A percentile compares a stretch with the other conserved stretches of the same genome.
These are phyloP conservation scores for Phytophthora chlamydospora DNA, from an alignment of 352 stramenopile species.

Conservation along the genomic window DNA sequence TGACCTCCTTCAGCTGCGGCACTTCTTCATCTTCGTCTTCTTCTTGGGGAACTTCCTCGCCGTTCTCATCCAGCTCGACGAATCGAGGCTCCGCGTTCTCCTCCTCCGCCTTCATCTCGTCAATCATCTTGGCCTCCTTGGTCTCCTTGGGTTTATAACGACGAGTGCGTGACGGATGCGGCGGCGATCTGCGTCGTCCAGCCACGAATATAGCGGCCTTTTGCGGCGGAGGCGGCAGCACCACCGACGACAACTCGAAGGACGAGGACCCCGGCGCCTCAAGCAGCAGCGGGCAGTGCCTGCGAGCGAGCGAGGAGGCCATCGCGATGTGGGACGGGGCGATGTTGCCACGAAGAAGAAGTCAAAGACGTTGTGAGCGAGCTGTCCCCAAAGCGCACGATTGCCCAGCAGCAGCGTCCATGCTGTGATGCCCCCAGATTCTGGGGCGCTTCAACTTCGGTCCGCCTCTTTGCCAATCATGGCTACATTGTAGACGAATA, in stretches of 20 bases:
- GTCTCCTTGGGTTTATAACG: background rate
- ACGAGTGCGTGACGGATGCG: background rate
- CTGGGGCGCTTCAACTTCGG: constrained; percentile 3
- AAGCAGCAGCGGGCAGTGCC: background rate
- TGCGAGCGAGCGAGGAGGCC: background rate
- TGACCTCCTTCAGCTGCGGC: background rate
- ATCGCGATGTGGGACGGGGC: background rate
- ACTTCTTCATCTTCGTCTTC: background rate
- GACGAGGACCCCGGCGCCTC: background rate
- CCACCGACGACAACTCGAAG: background rate
- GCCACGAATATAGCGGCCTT: background rate
- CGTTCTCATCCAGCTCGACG: constrained; percentile 5
- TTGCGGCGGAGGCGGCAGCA: background rate
- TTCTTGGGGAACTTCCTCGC: background rate
- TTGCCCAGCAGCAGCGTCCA: too few relatives aligned
- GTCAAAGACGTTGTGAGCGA: background rate
- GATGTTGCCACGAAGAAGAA: too few relatives aligned
- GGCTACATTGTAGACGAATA: constrained; percentile 24
- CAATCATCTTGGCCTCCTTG: too few relatives aligned
- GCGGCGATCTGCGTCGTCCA: background rate
- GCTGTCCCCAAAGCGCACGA: background rate
- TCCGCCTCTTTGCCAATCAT: background rate
- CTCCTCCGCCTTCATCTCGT: background rate
- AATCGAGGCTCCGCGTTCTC: background rate
- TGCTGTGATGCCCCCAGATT: background rate